phyloP scores from a whole-genome alignment of 2,329 filamentous ascomycete genomes.

The Knoxdaviesia capensis region DNA sequence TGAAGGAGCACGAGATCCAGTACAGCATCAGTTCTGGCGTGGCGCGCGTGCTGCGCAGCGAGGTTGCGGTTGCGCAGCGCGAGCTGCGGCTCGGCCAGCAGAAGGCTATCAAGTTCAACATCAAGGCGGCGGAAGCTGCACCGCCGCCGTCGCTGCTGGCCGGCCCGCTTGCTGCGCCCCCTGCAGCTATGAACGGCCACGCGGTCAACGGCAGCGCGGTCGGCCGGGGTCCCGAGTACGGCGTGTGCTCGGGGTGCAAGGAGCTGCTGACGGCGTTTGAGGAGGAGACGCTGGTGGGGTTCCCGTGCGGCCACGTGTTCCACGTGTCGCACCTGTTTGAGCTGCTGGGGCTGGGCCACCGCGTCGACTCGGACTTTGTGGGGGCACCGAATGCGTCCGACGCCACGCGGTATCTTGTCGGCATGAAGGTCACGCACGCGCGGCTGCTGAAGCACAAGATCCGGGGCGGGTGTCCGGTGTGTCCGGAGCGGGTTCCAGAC shows the following conservation, averaged over 20 bases:
- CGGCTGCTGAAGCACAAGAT: slow-evolving; percentile 55
- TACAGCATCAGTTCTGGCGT: slow-evolving; percentile 81
- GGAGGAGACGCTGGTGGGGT: slow-evolving; percentile 55
- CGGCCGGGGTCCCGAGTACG: too few species aligned
- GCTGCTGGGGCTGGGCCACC: slow-evolving; percentile 23
- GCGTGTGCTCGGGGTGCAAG: too few species aligned
- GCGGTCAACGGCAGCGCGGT: too few species aligned
- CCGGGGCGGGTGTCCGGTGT: slow-evolving; percentile 42
- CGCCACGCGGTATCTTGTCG: slow-evolving; percentile 42
- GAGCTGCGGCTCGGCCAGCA: slow-evolving; percentile 60
- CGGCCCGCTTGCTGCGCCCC: too few species aligned
- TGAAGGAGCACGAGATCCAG: slow-evolving; percentile 92
- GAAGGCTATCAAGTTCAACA: slow-evolving; percentile 76
- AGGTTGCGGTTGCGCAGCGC: slow-evolving; percentile 71
- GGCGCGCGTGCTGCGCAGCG: slow-evolving; percentile 66
- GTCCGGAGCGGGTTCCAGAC: slow-evolving; percentile 12
- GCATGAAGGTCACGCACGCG: slow-evolving; percentile 74
- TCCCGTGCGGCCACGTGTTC: slow-evolving; percentile 66
- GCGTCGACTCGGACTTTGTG: slow-evolving; percentile 24
- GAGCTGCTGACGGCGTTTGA: slow-evolving; percentile 39
- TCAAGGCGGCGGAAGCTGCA: slow-evolving; percentile 19
- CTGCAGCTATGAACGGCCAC: too few species aligned
- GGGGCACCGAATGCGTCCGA: slow-evolving; percentile 20
- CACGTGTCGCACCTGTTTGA: slow-evolving; percentile 54
- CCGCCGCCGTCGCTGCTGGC: too few species aligned